Evolutionary conservation across 176 grass and related monocot species (phyloP).

Genomic region (Cenchrus americanus): DNA sequence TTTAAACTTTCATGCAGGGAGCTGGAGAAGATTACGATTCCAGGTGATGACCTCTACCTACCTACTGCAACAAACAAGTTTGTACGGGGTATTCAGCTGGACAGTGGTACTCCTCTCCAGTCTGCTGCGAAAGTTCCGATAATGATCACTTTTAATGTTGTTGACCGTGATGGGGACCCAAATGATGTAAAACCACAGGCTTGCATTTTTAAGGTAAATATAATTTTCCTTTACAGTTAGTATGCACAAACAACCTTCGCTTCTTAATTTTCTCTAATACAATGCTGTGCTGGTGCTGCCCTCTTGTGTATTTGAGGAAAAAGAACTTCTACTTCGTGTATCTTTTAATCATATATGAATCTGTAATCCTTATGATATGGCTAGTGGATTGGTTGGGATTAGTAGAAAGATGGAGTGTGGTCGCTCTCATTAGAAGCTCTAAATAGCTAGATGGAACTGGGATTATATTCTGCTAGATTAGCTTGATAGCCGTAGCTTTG

Average conservation of each 20-base stretch:
- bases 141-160: constrained; percentile 99
- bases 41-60: constrained; percentile 94
- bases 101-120: constrained; percentile 97
- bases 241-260: not conserved
- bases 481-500: not conserved
- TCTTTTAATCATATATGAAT: constrained; percentile 29
- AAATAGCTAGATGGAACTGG: not conserved
- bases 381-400: not conserved
- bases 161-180: constrained; percentile 86
- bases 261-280: not conserved
- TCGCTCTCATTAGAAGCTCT: not conserved
- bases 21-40: constrained; percentile 85
- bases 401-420: not conserved
- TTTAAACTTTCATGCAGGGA: constrained; percentile 65
- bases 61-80: constrained; percentile 97
- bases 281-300: not conserved
- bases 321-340: not conserved
- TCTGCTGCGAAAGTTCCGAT: constrained; percentile 99
- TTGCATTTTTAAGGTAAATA: constrained; percentile 97
- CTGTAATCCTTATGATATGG: not conserved
- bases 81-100: constrained; percentile 88
- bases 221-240: constrained; percentile 4
- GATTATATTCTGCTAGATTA: constrained; percentile 3
- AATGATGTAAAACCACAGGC: constrained; percentile 89
- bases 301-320: not conserved